These are phyloP conservation scores for Chernovozyma sophiae-reginae DNA, from an alignment of 1,139 yeast species.

Conservation along the genomic window DNA sequence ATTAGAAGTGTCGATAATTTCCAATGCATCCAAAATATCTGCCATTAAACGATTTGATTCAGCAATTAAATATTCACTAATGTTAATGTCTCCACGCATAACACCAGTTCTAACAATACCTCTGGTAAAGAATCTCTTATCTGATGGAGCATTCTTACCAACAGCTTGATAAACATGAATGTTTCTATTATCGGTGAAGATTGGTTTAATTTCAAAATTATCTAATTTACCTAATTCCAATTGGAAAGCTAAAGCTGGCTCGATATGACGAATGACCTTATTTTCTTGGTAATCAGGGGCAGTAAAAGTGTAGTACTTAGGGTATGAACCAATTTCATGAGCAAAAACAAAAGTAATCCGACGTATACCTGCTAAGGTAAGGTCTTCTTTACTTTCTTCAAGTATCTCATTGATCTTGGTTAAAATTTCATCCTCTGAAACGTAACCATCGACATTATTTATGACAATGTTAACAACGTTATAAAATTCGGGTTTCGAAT, in stretches of 20 bases:
- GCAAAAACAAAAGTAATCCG: constrained; percentile 91
- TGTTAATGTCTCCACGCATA: constrained; percentile 86
- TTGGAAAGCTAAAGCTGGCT: constrained; percentile 97
- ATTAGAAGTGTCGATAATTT: constrained; percentile 89
- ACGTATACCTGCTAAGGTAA: constrained; percentile 70
- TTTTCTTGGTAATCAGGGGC: constrained; percentile 82
- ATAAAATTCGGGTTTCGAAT: constrained; percentile 40
- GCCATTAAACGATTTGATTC: constrained; percentile 96
- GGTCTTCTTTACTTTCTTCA: constrained; percentile 65
- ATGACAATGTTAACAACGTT: constrained; percentile 83
- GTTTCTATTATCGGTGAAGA: constrained; percentile 94
- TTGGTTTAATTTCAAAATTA: constrained; percentile 91
- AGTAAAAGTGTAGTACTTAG: constrained; percentile 92
- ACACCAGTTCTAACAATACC: constrained; percentile 97
- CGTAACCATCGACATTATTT: constrained; percentile 69
- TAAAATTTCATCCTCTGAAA: constrained; percentile 66
- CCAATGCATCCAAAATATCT: constrained; percentile 91
- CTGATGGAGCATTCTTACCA: constrained; percentile 90
- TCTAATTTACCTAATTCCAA: constrained; percentile 91
- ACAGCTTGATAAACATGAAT: constrained; percentile 96
- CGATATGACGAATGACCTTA: constrained; percentile 92
- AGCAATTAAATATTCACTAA: constrained; percentile 89
- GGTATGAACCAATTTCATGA: constrained; percentile 78
- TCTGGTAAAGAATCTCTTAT: constrained; percentile 92
- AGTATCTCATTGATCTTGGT: constrained; percentile 60